A percentile compares a stretch with the other conserved stretches of the same genome.
These are phyloP conservation scores for Cylindrotheca closterium DNA, from an alignment of 108 stramenopile genomes.

Conservation along the genomic window DNA sequence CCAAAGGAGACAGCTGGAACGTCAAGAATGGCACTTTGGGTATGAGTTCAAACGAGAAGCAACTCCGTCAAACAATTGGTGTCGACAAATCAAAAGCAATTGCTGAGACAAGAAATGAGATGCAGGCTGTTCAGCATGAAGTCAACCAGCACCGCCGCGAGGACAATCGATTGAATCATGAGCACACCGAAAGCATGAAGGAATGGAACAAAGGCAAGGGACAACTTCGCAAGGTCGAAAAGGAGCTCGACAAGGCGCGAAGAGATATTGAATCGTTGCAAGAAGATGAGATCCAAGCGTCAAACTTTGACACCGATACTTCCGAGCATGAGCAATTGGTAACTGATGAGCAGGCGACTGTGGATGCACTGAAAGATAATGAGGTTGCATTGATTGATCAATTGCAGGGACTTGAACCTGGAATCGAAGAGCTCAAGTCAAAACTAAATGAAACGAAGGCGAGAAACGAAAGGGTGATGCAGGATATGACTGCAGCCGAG, in stretches of 20 bases:
- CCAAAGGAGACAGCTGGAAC: slow-evolving; percentile 76
- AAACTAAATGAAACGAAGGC: slow-evolving; percentile 57
- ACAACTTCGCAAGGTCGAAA: slow-evolving; percentile 28
- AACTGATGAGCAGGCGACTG: slow-evolving; percentile 42
- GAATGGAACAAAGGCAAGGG: slow-evolving; percentile 51
- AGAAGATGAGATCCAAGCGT: slow-evolving; percentile 51
- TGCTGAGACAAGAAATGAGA: slow-evolving; percentile 51
- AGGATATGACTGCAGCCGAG: slow-evolving; percentile 61
- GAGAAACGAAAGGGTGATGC: slow-evolving; percentile 63
- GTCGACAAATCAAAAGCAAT: slow-evolving; percentile 66
- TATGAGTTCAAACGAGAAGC: slow-evolving; percentile 53
- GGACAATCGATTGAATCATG: slow-evolving; percentile 19
- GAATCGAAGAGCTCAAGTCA: slow-evolving; percentile 39
- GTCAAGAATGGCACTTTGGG: slow-evolving; percentile 32
- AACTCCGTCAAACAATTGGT: slow-evolving; percentile 64
- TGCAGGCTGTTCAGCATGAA: slow-evolving; percentile 47
- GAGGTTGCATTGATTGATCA: slow-evolving; percentile 28
- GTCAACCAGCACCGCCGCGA: slow-evolving; percentile 17
- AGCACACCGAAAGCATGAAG: slow-evolving; percentile 30
- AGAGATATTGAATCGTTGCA: slow-evolving; percentile 41
- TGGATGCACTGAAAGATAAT: slow-evolving; percentile 47
- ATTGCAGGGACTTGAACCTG: slow-evolving; percentile 48
- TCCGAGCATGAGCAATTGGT: slow-evolving; percentile 69
- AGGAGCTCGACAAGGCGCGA: slow-evolving; percentile 32
- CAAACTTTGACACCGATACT: slow-evolving; percentile 74